Percentiles rank a stretch among this genome's conserved stretches.
Conservation (phyloP, 129 eudicot genomes). For the Mikania micrantha region DNA sequence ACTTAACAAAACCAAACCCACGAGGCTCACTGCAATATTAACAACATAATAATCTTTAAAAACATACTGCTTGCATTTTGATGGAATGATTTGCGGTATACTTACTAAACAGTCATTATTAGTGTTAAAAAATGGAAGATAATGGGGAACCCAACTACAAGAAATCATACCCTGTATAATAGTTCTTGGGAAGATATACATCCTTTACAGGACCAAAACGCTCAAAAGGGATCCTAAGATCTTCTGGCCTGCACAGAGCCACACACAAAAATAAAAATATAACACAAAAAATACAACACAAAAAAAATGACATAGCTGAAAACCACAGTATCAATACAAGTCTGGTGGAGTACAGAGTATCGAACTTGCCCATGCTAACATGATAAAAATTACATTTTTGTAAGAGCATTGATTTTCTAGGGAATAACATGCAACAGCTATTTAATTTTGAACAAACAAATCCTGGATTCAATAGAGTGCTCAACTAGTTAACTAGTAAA, state of each 20-base stretch:
- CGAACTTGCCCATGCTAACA: not conserved
- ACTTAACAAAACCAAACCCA: conserved; percentile 93
- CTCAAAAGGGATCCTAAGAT: conserved; percentile 82
- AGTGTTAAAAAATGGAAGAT: not conserved
- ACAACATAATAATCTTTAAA: not conserved
- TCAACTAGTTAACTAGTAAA: not conserved
- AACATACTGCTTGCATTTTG: not conserved
- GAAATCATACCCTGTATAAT: conserved; percentile 64
- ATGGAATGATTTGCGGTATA: not conserved
- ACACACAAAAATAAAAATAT: not conserved
- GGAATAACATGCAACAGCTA: not conserved
- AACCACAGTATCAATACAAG: no score
- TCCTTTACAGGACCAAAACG: conserved; percentile 87
- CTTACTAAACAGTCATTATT: not conserved
- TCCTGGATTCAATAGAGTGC: not conserved
- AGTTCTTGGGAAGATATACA: conserved; percentile 77
- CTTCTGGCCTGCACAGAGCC: conserved; percentile 69
- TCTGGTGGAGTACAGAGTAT: no score
- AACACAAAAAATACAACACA: not conserved
- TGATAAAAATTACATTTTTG: not conserved
- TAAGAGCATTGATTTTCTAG: not conserved
- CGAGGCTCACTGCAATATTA: conserved; percentile 63
- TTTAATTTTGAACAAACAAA: not conserved
- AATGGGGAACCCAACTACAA: not conserved
- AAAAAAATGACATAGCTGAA: no score